Percentiles rank a stretch among this genome's conserved stretches.
phyloP scores from a whole-genome alignment of 208 protist species.

The Leishmania turanica region DNA sequence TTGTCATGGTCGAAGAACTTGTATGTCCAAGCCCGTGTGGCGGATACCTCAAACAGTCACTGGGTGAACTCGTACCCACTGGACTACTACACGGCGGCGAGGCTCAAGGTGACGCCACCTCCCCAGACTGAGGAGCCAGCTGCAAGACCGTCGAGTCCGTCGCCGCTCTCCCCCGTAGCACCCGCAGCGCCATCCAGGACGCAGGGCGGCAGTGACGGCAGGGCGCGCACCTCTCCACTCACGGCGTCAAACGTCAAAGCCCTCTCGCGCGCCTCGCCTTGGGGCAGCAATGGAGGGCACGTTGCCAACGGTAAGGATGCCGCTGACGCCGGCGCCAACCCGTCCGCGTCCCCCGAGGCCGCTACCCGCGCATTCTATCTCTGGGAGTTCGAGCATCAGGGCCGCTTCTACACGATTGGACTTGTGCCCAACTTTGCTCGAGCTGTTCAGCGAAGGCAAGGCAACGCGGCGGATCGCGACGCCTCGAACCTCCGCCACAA shows the following conservation, averaged over 20 bases:
- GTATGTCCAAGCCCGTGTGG: conserved; percentile 19
- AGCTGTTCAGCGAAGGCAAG: background rate
- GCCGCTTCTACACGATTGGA: conserved; percentile 10
- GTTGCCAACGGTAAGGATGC: background rate
- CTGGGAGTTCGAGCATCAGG: conserved; percentile 33
- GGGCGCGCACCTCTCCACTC: background rate
- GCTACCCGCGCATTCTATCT: background rate
- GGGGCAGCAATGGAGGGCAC: background rate
- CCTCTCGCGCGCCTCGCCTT: background rate
- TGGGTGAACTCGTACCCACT: conserved; percentile 17
- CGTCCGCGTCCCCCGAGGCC: background rate
- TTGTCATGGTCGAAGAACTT: conserved; percentile 29
- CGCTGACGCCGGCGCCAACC: background rate
- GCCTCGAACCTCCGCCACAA: background rate
- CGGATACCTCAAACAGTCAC: conserved; percentile 2
- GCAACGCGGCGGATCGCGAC: background rate
- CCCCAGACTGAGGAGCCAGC: too few relatives aligned
- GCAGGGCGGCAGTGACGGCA: background rate
- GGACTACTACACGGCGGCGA: conserved; percentile 5
- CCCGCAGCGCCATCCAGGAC: background rate
- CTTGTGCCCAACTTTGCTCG: conserved; percentile 30
- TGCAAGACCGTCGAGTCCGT: background rate
- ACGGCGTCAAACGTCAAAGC: background rate
- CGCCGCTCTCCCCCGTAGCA: background rate
- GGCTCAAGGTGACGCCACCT: background rate